Conservation (phyloP, 2,329 filamentous ascomycete genomes). For the Talaromyces sp. region DNA sequence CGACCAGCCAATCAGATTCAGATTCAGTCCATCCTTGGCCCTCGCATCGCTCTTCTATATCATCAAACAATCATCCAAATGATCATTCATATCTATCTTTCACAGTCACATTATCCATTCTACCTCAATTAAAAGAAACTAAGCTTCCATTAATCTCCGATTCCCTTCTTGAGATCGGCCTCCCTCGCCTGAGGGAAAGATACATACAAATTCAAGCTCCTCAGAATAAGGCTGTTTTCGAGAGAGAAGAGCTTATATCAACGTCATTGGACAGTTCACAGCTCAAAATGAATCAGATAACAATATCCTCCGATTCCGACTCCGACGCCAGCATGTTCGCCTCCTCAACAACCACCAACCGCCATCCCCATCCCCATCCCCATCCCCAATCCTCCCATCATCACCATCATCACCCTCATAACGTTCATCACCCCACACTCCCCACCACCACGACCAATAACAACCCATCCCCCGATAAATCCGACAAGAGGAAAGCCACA, state of each 20-base stretch:
- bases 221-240: background rate
- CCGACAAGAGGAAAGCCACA: background rate
- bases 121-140: too few species aligned
- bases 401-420: background rate
- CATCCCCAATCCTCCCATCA: slow-evolving; percentile 12
- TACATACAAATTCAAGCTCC: background rate
- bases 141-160: too few species aligned
- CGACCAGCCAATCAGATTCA: background rate
- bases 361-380: background rate
- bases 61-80: too few species aligned
- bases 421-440: background rate
- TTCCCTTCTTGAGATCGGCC: background rate
- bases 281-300: slow-evolving; percentile 6
- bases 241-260: background rate
- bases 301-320: slow-evolving; percentile 21
- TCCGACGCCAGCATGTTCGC: slow-evolving; percentile 5
- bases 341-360: slow-evolving; percentile 4
- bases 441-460: background rate
- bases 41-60: too few species aligned
- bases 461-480: slow-evolving; percentile 13
- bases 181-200: background rate
- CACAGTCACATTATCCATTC: background rate
- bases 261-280: slow-evolving; percentile 12
- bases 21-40: too few species aligned
- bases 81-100: background rate